Percentiles rank a stretch among this genome's conserved stretches.
These are phyloP conservation scores for Fusarium sp. DNA, from an alignment of 2,329 filamentous ascomycete species.

Conservation along the genomic window DNA sequence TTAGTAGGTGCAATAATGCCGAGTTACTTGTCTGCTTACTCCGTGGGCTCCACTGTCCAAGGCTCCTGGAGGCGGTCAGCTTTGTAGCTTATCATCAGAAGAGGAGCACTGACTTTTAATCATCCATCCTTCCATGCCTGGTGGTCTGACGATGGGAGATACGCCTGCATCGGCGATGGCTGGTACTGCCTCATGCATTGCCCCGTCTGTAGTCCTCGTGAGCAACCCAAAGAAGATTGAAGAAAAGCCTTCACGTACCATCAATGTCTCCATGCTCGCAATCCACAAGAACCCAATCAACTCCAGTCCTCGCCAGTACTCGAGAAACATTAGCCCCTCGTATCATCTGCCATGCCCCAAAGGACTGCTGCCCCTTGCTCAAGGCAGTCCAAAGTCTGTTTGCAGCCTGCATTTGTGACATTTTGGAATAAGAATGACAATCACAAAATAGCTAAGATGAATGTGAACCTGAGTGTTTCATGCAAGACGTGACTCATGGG, in stretches of 20 bases:
- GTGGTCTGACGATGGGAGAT: neutral
- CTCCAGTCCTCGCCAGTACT: neutral
- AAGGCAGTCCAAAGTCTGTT: neutral
- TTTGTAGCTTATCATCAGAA: neutral
- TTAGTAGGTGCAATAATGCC: neutral
- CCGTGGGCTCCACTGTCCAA: neutral
- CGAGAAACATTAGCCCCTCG: neutral
- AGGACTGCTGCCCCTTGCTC: neutral
- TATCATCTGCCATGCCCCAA: neutral
- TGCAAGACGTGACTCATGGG: neutral
- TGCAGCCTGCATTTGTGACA: neutral
- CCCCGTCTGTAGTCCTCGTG: neutral
- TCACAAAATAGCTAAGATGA: neutral
- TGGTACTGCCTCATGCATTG: neutral
- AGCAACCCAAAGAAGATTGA: neutral
- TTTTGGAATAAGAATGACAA: neutral
- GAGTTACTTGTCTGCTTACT: neutral
- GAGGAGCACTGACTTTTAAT: neutral
- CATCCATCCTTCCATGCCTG: conserved; percentile 1
- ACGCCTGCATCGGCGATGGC: neutral
- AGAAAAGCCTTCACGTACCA: neutral
- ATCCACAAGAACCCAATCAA: neutral
- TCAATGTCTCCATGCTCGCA: neutral
- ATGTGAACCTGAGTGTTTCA: neutral
- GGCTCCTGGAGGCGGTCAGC: neutral